These are phyloP conservation scores for Orbilia oligospora DNA, from an alignment of 2,329 filamentous ascomycete genomes.

Conservation along the genomic window DNA sequence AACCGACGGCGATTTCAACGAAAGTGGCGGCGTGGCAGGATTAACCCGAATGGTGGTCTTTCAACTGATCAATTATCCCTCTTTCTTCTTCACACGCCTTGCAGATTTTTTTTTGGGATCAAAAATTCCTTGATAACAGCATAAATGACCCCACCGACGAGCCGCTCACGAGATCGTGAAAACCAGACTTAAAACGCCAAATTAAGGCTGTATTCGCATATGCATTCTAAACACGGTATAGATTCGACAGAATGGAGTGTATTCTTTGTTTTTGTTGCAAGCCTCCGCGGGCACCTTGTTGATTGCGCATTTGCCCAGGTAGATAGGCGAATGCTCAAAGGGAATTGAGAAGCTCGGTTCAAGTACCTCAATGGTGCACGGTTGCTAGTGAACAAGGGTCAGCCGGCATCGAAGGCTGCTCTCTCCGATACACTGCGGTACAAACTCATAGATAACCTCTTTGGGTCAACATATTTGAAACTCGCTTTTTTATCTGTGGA, in stretches of 20 bases:
- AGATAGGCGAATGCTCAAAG: slow-evolving; percentile 43
- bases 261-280: slow-evolving; percentile 26
- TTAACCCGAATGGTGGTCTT: slow-evolving; percentile 16
- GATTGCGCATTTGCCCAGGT: slow-evolving; percentile 43
- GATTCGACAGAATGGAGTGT: slow-evolving; percentile 19
- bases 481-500: slow-evolving; percentile 54
- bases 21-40: slow-evolving; percentile 33
- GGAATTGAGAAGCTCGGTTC: slow-evolving; percentile 42
- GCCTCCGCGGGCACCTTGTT: slow-evolving; percentile 33
- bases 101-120: slow-evolving; percentile 5
- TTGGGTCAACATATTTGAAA: slow-evolving; percentile 49
- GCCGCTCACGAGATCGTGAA: slow-evolving; percentile 34
- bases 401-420: slow-evolving; percentile 57
- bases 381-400: slow-evolving; percentile 43
- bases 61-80: slow-evolving; percentile 35
- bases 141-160: slow-evolving; percentile 32
- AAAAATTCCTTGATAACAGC: slow-evolving; percentile 47
- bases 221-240: slow-evolving; percentile 53
- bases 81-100: slow-evolving; percentile 23
- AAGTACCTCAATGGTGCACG: slow-evolving; percentile 41
- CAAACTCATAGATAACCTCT: slow-evolving; percentile 25
- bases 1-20: slow-evolving; percentile 23
- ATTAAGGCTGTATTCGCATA: slow-evolving; percentile 60
- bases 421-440: slow-evolving; percentile 58
- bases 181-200: slow-evolving; percentile 33